A percentile compares a stretch with the other conserved stretches of the same genome.
Conservation (phyloP, 768 basidiomycete species). For the Suillus variegatus region DNA sequence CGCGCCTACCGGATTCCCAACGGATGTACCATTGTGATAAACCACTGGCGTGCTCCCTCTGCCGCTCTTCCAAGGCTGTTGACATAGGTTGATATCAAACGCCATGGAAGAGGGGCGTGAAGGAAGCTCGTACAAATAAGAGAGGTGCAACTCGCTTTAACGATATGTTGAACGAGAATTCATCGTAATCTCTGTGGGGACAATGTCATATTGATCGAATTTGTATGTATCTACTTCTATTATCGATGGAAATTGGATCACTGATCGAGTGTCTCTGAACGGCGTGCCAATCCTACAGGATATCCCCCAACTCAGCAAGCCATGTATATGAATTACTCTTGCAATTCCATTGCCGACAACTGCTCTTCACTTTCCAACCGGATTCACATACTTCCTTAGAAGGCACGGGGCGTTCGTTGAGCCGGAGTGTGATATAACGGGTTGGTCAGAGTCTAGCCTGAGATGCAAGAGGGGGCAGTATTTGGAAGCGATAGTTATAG, state of each 20-base stretch:
- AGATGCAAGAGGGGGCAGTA: neutral
- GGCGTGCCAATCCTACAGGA: neutral
- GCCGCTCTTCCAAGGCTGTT: neutral
- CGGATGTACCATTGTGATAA: neutral
- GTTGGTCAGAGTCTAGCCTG: neutral
- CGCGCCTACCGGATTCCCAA: neutral
- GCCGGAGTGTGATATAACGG: neutral
- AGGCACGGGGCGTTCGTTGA: neutral
- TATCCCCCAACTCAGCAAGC: neutral
- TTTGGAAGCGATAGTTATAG: neutral
- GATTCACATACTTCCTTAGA: neutral
- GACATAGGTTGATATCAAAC: neutral
- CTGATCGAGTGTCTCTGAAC: neutral
- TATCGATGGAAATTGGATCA: neutral
- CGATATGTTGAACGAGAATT: neutral
- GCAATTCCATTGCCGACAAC: neutral
- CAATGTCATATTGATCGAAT: neutral
- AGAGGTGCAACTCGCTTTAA: neutral
- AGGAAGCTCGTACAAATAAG: neutral
- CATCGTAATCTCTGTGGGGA: neutral
- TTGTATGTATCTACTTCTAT: neutral
- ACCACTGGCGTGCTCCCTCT: neutral
- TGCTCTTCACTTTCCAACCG: neutral
- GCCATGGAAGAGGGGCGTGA: neutral
- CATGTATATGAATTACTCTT: neutral